Percentiles rank a stretch among this genome's conserved stretches.
Evolutionary conservation across 2,329 filamentous ascomycete species (phyloP).

Genomic region (Gnomoniopsis smithogilvyi): DNA sequence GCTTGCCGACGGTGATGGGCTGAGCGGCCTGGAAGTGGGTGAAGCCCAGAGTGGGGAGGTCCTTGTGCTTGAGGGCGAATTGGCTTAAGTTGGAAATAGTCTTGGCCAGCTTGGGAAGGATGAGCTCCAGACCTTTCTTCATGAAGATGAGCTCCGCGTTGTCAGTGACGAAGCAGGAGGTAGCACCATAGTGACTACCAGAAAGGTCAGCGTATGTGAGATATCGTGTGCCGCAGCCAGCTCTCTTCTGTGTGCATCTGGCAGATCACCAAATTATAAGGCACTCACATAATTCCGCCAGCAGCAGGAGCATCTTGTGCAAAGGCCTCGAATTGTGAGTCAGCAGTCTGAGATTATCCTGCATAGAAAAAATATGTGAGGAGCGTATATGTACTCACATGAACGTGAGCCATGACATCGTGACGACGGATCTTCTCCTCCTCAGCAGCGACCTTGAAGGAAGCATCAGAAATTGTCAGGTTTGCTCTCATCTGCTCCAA

Average conservation of each 20-base stretch:
- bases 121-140: constrained; percentile 69
- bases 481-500: constrained; percentile 74
- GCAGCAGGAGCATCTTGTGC: constrained; percentile 71
- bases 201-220: constrained; percentile 13
- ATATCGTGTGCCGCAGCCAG: background rate
- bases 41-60: constrained; percentile 68
- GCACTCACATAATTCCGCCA: constrained; percentile 72
- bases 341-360: background rate
- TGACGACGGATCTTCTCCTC: constrained; percentile 70
- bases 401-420: constrained; percentile 47
- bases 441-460: constrained; percentile 69
- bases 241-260: background rate
- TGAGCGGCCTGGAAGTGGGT: constrained; percentile 69
- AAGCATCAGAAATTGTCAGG: constrained; percentile 70
- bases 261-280: background rate
- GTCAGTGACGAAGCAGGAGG: constrained; percentile 61
- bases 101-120: constrained; percentile 74
- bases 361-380: background rate
- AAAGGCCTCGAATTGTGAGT: constrained; percentile 53
- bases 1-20: constrained; percentile 61
- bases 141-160: constrained; percentile 78
- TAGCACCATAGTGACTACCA: constrained; percentile 20
- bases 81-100: constrained; percentile 70
- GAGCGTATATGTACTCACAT: constrained; percentile 29
- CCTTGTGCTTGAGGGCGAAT: constrained; percentile 71